A percentile compares a stretch with the other conserved stretches of the same genome.
These are phyloP conservation scores for Salpingoeca rosetta DNA, from an alignment of 78 protist genomes.

Conservation along the genomic window DNA sequence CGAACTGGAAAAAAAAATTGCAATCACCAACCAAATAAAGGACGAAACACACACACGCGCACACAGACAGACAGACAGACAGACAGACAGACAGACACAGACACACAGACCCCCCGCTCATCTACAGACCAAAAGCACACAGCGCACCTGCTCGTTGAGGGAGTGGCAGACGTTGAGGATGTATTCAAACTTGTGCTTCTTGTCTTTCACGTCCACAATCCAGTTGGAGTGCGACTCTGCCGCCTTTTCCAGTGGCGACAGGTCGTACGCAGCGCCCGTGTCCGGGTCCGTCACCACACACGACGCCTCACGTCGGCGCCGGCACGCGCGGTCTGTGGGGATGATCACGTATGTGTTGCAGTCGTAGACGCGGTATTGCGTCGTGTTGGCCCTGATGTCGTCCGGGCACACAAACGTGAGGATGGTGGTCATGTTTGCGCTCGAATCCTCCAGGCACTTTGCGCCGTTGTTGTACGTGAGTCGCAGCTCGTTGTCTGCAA, in stretches of 20 bases:
- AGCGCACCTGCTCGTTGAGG: too few relatives aligned
- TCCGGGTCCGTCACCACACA: background rate
- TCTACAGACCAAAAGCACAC: too few relatives aligned
- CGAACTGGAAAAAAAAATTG: too few relatives aligned
- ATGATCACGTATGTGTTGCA: background rate
- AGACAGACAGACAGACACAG: too few relatives aligned
- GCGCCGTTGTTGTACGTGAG: too few relatives aligned
- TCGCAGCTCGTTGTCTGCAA: too few relatives aligned
- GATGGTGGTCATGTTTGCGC: background rate
- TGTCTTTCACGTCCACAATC: background rate
- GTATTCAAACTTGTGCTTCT: background rate
- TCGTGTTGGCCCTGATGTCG: background rate
- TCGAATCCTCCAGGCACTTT: background rate
- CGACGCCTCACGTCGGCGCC: background rate
- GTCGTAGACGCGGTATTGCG: background rate
- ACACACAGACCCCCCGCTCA: too few relatives aligned
- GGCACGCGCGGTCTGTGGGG: background rate
- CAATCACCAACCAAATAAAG: too few relatives aligned
- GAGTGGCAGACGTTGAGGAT: background rate
- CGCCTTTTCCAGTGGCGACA: background rate
- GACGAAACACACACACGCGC: too few relatives aligned
- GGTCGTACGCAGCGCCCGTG: background rate
- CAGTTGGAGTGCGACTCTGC: background rate
- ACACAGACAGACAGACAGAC: too few relatives aligned
- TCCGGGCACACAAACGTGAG: background rate